A percentile compares a stretch with the other conserved stretches of the same genome.
phyloP scores from a whole-genome alignment of 2,329 filamentous ascomycete species.

The Penicillium thymicola region DNA sequence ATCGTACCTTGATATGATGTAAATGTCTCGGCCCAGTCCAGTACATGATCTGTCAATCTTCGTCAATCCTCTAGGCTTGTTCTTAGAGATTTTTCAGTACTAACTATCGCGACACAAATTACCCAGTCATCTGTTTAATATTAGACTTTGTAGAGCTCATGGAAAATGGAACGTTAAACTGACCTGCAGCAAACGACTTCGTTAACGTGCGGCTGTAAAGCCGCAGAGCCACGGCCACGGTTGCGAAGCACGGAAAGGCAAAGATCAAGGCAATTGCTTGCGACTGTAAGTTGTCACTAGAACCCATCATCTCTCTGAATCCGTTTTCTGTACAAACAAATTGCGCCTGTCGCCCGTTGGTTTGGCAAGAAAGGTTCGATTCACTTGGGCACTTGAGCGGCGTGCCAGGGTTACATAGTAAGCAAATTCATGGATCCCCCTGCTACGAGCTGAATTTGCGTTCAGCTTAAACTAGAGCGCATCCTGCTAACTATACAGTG shows the following conservation, averaged over 20 bases:
- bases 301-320: not conserved
- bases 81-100: not conserved
- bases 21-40: conserved; percentile 19
- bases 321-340: not conserved
- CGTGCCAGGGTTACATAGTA: not conserved
- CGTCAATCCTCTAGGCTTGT: conserved; percentile 9
- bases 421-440: not conserved
- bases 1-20: conserved; percentile 16
- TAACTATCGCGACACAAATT: not conserved
- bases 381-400: not conserved
- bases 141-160: not conserved
- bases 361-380: not conserved
- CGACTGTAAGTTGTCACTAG: conserved; percentile 11
- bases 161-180: not conserved
- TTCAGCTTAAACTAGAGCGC: not conserved
- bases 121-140: not conserved
- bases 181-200: conserved; percentile 16
- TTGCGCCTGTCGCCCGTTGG: not conserved
- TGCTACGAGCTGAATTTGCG: not conserved
- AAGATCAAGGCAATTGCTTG: conserved; percentile 18
- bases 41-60: conserved; percentile 15
- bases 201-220: conserved; percentile 16
- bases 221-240: conserved; percentile 14
- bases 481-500: not conserved
- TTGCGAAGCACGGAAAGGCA: conserved; percentile 15